phyloP scores from a whole-genome alignment of 306 rosid species.

The Coriaria nepalensis region DNA sequence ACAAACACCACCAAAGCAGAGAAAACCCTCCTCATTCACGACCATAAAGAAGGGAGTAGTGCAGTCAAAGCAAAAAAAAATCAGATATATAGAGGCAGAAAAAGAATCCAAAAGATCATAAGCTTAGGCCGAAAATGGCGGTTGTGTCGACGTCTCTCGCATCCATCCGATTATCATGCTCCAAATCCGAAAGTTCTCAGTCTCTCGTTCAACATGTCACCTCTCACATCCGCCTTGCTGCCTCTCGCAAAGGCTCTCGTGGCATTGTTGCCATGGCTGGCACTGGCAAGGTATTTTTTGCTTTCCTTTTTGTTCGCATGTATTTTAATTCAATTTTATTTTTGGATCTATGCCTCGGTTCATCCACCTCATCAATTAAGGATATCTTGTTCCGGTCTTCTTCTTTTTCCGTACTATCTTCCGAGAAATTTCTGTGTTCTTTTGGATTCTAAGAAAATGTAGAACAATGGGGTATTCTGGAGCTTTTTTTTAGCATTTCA shows the following conservation, averaged over 20 bases:
- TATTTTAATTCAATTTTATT: too few relatives aligned
- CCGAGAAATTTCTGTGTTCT: too few relatives aligned
- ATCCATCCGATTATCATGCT: conserved; percentile 54
- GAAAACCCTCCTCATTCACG: not conserved
- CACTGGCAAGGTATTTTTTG: conserved; percentile 52
- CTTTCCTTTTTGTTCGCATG: not conserved
- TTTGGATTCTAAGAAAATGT: too few relatives aligned
- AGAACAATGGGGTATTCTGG: too few relatives aligned
- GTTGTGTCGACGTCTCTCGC: conserved; percentile 66
- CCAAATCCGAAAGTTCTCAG: conserved; percentile 33
- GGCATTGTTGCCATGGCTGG: conserved; percentile 77
- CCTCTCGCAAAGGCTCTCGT: conserved; percentile 50
- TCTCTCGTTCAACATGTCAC: conserved; percentile 32
- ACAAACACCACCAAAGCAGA: conserved; percentile 1
- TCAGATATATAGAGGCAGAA: not conserved
- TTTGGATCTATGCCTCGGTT: not conserved
- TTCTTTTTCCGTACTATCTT: too few relatives aligned
- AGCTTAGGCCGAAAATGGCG: conserved; percentile 34
- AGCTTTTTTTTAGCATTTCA: too few relatives aligned
- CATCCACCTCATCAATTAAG: not conserved
- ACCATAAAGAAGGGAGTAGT: conserved; percentile 5
- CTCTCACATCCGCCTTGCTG: conserved; percentile 49
- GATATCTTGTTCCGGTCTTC: not conserved
- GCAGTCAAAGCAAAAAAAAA: not conserved
- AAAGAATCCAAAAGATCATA: not conserved